Conservation (phyloP, 805 yeast species). For the Nakazawaea wyomingensis region DNA sequence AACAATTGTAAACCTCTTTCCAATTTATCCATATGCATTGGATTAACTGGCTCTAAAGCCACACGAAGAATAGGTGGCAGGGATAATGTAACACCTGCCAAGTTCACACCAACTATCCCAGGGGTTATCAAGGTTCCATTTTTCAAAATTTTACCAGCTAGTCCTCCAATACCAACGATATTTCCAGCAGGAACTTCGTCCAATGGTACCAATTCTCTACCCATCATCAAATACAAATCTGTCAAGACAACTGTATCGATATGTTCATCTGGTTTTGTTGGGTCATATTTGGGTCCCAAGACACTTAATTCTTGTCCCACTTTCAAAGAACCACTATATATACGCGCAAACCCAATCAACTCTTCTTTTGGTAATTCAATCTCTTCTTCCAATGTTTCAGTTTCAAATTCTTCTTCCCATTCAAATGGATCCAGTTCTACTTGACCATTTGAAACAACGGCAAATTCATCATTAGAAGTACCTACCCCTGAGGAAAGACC, state of each 20-base stretch:
- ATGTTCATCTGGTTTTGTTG: slow-evolving; percentile 51
- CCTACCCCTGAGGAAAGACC: too few species aligned
- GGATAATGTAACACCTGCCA: slow-evolving; percentile 69
- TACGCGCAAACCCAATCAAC: slow-evolving; percentile 81
- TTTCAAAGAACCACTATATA: slow-evolving; percentile 77
- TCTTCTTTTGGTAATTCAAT: slow-evolving; percentile 49
- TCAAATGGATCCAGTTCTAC: slow-evolving; percentile 37
- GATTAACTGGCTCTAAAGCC: slow-evolving; percentile 92
- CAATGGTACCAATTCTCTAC: slow-evolving; percentile 76
- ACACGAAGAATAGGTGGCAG: slow-evolving; percentile 92
- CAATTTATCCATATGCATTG: slow-evolving; percentile 68
- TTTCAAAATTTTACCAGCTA: slow-evolving; percentile 76
- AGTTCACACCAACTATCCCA: slow-evolving; percentile 57
- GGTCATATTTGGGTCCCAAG: slow-evolving; percentile 84
- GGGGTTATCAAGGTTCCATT: slow-evolving; percentile 75
- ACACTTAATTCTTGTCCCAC: slow-evolving; percentile 74
- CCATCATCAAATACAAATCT: slow-evolving; percentile 82
- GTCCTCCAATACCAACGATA: slow-evolving; percentile 90
- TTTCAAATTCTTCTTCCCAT: slow-evolving; percentile 49
- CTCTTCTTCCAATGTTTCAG: slow-evolving; percentile 39
- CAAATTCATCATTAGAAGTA: slow-evolving; percentile 17
- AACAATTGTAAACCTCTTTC: slow-evolving; percentile 75
- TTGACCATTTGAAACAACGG: slow-evolving; percentile 17
- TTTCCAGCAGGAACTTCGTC: slow-evolving; percentile 89
- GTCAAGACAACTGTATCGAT: slow-evolving; percentile 54